A percentile compares a stretch with the other conserved stretches of the same genome.
Conservation (phyloP, 805 yeast genomes). For the Metschnikowia santaceciliae region DNA sequence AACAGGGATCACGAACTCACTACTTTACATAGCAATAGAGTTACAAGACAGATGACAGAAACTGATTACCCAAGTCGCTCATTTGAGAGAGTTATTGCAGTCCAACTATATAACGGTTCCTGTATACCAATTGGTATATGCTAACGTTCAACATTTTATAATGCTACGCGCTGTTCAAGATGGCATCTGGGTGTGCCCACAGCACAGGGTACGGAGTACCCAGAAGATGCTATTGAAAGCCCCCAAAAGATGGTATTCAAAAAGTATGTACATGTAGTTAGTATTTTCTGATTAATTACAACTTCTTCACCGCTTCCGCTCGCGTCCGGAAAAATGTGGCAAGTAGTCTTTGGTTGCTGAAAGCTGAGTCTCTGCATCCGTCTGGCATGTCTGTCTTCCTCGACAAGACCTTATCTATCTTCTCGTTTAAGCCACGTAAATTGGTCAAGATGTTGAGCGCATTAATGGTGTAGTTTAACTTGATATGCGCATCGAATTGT, state of each 20-base stretch:
- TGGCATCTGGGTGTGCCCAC: neutral
- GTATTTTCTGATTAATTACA: neutral
- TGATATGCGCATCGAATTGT: conserved; percentile 54
- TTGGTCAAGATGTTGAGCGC: conserved; percentile 34
- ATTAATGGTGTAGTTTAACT: conserved; percentile 29
- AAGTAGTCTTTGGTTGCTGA: conserved; percentile 11
- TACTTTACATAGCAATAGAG: too few relatives aligned
- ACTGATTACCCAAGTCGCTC: too few relatives aligned
- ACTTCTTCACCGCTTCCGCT: neutral
- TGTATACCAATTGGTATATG: too few relatives aligned
- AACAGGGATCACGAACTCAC: too few relatives aligned
- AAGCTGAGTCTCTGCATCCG: conserved; percentile 11
- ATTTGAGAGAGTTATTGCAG: too few relatives aligned
- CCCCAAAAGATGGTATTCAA: neutral
- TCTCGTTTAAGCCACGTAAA: conserved; percentile 19
- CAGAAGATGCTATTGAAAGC: neutral
- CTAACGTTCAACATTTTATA: too few relatives aligned
- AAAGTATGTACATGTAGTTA: neutral
- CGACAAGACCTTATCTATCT: conserved; percentile 14
- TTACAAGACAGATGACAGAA: too few relatives aligned
- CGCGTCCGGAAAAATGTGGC: conserved; percentile 16
- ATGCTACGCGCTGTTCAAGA: neutral
- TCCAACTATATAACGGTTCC: too few relatives aligned
- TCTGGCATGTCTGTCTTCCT: conserved; percentile 11
- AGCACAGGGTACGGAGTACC: neutral